Base-by-base conservation (phyloP, 1,284 basidiomycete genomes). In the Cryptococcus wingfieldii region DNA sequence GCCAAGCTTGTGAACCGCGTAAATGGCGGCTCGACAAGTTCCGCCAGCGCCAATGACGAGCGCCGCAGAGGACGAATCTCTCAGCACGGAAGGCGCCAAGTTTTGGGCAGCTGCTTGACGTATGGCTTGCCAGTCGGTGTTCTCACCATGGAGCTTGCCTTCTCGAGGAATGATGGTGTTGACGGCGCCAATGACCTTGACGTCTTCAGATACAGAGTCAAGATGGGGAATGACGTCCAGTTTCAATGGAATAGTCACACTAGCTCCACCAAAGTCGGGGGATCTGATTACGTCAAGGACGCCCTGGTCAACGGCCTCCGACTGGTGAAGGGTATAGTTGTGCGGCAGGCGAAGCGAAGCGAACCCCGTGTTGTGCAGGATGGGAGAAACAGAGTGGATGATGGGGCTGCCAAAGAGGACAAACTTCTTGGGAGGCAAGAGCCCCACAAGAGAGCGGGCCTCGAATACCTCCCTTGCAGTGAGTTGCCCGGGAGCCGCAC, bases 181-280 rank as follows among this genome's bases (percentile, higher is more conserved):
- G 63, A 96, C 90, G 0, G 93, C 93, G 1, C 93, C 93, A 56
- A 97, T 92, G 4, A 83, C 79, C 64, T 84, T 80, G 0, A 90
- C 94, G 43, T 90, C 85, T 3, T 84, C 83, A 0, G 90, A 89
- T 38, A 96, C 78, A 44, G 79, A 77, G 64, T 91, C 86, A 38
- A 97, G 82, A 13, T 88, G 79, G 1, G 86, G 83, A 49, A 96
- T 89, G 62, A 96, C 82, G 57, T 90, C 87, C 43, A 94, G 79
- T 77, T 97, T 97, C 80, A 87, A 86, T 3, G 93, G 93, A 61
- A 96, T 95, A 5, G 96, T 99, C 25, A 98, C 92, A 6, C 89
- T 92, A 7, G 94, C 94, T 4, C 95, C 95, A 16, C 95, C 95
- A 76, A 98, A 98, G 53, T 86, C 83, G 0, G 84, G 80, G 8